Evolutionary conservation across 1,284 basidiomycete species (phyloP).

Genomic region (Naganishia albida): DNA sequence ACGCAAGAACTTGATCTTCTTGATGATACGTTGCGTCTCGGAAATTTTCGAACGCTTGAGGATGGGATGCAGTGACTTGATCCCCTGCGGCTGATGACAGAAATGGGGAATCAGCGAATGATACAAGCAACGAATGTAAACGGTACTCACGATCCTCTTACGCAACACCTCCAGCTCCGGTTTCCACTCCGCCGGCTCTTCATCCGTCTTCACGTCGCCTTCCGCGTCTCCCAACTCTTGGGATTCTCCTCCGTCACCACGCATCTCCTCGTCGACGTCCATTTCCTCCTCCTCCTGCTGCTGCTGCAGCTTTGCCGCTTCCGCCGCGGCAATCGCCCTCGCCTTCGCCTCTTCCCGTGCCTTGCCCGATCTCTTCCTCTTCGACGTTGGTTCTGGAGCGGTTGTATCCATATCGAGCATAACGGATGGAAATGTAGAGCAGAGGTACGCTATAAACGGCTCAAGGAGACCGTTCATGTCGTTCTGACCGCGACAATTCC

Average conservation of each 20-base stretch:
- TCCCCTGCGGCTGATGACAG: slow-evolving; percentile 45
- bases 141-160: slow-evolving; percentile 43
- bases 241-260: not conserved
- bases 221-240: slow-evolving; percentile 2
- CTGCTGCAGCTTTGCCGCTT: slow-evolving; percentile 19
- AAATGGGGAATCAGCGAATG: not conserved
- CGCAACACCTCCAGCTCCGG: slow-evolving; percentile 42
- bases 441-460: not conserved
- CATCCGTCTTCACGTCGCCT: not conserved
- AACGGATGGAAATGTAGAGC: not conserved
- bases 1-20: slow-evolving; percentile 74
- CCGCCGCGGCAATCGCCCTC: slow-evolving; percentile 40
- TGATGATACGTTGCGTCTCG: slow-evolving; percentile 79
- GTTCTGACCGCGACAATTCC: too few species aligned
- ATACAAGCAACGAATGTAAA: not conserved
- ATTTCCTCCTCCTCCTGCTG: not conserved
- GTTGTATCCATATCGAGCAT: too few species aligned
- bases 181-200: not conserved
- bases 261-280: not conserved
- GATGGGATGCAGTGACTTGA: slow-evolving; percentile 51
- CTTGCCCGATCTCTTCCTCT: slow-evolving; percentile 52
- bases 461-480: too few species aligned
- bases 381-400: slow-evolving; percentile 30
- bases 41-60: slow-evolving; percentile 77
- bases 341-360: slow-evolving; percentile 48